These are phyloP conservation scores for Schwanniomyces pseudopolymorphus DNA, from an alignment of 805 yeast genomes.

Conservation along the genomic window DNA sequence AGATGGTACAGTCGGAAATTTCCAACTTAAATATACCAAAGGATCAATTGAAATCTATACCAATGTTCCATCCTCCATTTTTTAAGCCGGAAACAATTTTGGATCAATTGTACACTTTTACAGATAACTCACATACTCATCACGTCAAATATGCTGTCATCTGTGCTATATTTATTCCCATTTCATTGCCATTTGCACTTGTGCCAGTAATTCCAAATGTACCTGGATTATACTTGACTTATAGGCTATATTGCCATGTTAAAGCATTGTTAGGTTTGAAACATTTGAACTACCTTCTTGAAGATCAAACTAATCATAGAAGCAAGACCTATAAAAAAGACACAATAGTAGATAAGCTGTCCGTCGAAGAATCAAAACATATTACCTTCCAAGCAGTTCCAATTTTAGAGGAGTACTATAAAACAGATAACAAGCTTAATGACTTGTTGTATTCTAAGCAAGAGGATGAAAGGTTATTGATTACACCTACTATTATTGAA, in stretches of 20 bases:
- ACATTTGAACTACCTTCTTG: conserved; percentile 60
- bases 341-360: conserved; percentile 2
- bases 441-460: conserved; percentile 11
- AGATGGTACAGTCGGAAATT: conserved; percentile 24
- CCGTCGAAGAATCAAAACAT: conserved; percentile 19
- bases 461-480: conserved; percentile 36
- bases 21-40: conserved; percentile 22
- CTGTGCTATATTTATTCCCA: conserved; percentile 64
- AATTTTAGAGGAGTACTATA: conserved; percentile 18
- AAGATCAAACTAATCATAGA: not conserved
- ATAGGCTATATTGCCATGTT: conserved; percentile 80
- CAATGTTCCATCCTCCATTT: conserved; percentile 38
- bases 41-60: conserved; percentile 37
- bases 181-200: conserved; percentile 76
- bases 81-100: conserved; percentile 31
- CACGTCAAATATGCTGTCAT: conserved; percentile 58
- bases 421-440: conserved; percentile 6
- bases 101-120: conserved; percentile 42
- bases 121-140: conserved; percentile 42
- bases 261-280: conserved; percentile 75
- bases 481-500: conserved; percentile 48
- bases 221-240: conserved; percentile 85
- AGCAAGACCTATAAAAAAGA: not conserved
- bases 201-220: conserved; percentile 88
- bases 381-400: conserved; percentile 15